A percentile compares a stretch with the other conserved stretches of the same genome.
Evolutionary conservation across 441 rosid species (phyloP).

Genomic region (Aquilaria agallochum): DNA sequence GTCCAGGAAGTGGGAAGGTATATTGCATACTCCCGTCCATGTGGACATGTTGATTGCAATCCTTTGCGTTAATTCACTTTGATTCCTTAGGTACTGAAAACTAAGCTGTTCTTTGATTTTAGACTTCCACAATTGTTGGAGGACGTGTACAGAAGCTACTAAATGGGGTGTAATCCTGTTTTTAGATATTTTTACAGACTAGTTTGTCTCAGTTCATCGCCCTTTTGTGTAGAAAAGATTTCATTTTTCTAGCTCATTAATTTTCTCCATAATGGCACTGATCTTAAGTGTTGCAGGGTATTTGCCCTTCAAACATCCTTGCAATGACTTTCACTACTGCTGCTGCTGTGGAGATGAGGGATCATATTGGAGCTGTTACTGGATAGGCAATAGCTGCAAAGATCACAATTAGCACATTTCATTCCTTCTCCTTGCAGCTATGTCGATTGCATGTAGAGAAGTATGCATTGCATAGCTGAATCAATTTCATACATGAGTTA

Average conservation of each 20-base stretch:
- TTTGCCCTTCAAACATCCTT: constrained; percentile 75
- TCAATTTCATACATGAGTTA: neutral
- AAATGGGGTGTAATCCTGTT: constrained; percentile 46
- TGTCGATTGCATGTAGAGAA: constrained; percentile 94
- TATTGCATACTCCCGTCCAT: constrained; percentile 9
- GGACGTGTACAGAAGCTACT: constrained; percentile 66
- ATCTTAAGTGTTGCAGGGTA: constrained; percentile 45
- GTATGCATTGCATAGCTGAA: constrained; percentile 31
- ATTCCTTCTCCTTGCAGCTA: constrained; percentile 91
- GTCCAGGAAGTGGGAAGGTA: constrained; percentile 98
- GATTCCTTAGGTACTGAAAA: constrained; percentile 13
- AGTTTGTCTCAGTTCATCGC: constrained; percentile 14
- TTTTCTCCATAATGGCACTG: too few species aligned
- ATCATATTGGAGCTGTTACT: constrained; percentile 68
- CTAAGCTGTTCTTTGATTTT: constrained; percentile 23
- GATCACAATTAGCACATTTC: constrained; percentile 88
- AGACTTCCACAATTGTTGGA: constrained; percentile 99
- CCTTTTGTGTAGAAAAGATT: neutral
- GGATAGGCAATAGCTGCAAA: constrained; percentile 86
- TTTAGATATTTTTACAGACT: constrained; percentile 1
- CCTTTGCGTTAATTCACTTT: constrained; percentile 5
- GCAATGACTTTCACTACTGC: constrained; percentile 99
- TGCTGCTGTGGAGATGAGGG: constrained; percentile 96
- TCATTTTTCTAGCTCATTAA: neutral
- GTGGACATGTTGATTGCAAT: neutral